Base-by-base conservation (phyloP, 352 stramenopile species). In the Blastocystis sp. region DNA sequence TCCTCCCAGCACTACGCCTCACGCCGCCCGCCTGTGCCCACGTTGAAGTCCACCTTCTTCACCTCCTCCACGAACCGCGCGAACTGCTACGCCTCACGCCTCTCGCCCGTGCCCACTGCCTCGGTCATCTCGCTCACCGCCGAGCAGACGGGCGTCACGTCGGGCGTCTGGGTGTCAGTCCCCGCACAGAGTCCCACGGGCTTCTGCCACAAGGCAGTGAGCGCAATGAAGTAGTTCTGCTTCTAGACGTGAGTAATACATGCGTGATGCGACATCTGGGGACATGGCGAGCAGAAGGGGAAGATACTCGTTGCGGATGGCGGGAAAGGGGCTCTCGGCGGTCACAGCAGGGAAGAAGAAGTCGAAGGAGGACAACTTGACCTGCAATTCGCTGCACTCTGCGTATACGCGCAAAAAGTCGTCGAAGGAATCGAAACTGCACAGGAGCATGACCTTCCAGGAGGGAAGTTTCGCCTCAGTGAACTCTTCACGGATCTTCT, bases 1-100 rank as follows among this genome's bases (percentile, higher is more conserved):
- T 81, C 71, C 21, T 64, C 66, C 71, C 71, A 81, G 28, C 53
- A 23, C 69, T 79, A 79, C 69, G 40, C 23, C 59, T 79, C 41
- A 79, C 28, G 61, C 2, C 23, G 17, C n/a, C 10, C n/a, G n/a
- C 56, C n/a, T 23, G 28, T 11, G 28, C 17, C 19, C 17, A 79
- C 69, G 19, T 53, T 21, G 2, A 81, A 19, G 34, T 19, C 21
- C 5, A n/a, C 21, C 11, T 9, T 19, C 14, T 66, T n/a, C 2
- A 81, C 40, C 23, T 64, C 23, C 60, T 62, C 23, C 2, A 21
- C 17, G 71, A 81, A 81, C 43, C 23, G 43, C 17, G 64, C 45
- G 48, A 66, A 81, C 41, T 81, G 28, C 71, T 81, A 64, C 11
- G 21, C 45, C 11, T 81, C 7, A 81, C 10, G 43, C 17, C 14